Evolutionary conservation across 768 basidiomycete species (phyloP), one percentile per base, ranked within the genome.

Genomic region (Termitomyces sp.): DNA sequence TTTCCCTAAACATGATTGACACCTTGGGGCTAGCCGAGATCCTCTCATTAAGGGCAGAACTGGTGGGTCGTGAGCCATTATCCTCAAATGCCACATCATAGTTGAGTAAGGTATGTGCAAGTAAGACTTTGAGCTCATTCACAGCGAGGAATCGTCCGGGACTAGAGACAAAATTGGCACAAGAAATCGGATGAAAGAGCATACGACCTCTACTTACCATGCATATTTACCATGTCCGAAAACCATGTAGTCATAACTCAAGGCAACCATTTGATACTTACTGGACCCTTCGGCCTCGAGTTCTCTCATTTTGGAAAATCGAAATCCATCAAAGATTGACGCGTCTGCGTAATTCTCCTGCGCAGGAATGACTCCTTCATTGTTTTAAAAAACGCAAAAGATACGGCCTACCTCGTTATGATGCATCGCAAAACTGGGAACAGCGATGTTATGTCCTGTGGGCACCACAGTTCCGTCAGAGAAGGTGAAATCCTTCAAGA

Each of bases 141-240:
- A 72, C 69, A 0, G 76, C 78, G 49, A 79, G 74, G 64, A 76
- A 77, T 13, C 79, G 69, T 0, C 78, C 79, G 26, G 79, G 75
- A 53, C 72, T 71, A 27, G 2, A 5, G 14, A 13, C 14, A 43
- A 4, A 10, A 24, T n/a, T 20, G 6, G 1, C 22, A 16, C 36
- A 6, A 3, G 5, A 42, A 33, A 59, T 9, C 4, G 8, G 2
- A 9, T 22, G 0, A 10, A 5, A 8, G 33, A 24, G 22, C 7
- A 5, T 9, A 8, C 13, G 18, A 20, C n/a, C n/a, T n/a, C n/a
- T 3, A 33, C 39, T 20, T 36, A 57, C 59, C 59, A 61, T 34
- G 56, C 59, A 24, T 61, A 52, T 24, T 52, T 52, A 5, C 59
- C 59, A 13, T 53, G n/a, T 24, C 59, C 59, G 27, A 50, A 50